Evolutionary conservation across 2,329 filamentous ascomycete genomes (phyloP).

Genomic region (Trichoderma semiorbis): DNA sequence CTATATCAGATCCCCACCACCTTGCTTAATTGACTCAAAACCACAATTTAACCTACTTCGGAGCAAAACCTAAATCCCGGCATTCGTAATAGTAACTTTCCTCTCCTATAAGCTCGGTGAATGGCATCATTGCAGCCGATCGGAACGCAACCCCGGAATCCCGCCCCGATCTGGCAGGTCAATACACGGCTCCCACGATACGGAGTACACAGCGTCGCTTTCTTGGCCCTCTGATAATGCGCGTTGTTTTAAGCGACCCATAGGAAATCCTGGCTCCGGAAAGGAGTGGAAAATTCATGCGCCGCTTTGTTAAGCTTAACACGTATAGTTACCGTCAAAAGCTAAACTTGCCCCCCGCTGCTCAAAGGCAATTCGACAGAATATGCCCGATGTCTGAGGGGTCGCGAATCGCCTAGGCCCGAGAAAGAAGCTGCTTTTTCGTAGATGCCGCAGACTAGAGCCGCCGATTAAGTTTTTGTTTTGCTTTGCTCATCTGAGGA

Average conservation of each 20-base stretch:
- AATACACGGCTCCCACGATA: not conserved
- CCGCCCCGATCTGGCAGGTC: constrained; percentile 18
- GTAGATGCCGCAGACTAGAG: not conserved
- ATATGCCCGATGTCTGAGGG: not conserved
- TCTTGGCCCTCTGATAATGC: not conserved
- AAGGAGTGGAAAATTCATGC: not conserved
- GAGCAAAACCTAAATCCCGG: not conserved
- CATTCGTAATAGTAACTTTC: not conserved
- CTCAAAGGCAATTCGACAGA: not conserved
- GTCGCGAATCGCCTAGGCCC: not conserved
- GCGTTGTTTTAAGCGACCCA: not conserved
- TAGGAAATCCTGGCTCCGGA: not conserved
- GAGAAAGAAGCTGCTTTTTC: constrained; percentile 6
- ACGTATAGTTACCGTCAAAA: not conserved
- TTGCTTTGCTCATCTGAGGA: not conserved
- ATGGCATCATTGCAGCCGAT: constrained; percentile 16
- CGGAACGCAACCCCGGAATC: constrained; percentile 7
- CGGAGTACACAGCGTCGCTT: not conserved
- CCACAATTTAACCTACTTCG: not conserved
- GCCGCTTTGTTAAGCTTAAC: constrained; percentile 13
- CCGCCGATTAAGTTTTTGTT: not conserved
- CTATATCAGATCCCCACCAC: not conserved
- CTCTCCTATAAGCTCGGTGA: not conserved
- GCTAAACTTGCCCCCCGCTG: not conserved
- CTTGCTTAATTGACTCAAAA: not conserved